phyloP scores from a whole-genome alignment of 2,329 filamentous ascomycete genomes.

The Cyphellophora europaea region DNA sequence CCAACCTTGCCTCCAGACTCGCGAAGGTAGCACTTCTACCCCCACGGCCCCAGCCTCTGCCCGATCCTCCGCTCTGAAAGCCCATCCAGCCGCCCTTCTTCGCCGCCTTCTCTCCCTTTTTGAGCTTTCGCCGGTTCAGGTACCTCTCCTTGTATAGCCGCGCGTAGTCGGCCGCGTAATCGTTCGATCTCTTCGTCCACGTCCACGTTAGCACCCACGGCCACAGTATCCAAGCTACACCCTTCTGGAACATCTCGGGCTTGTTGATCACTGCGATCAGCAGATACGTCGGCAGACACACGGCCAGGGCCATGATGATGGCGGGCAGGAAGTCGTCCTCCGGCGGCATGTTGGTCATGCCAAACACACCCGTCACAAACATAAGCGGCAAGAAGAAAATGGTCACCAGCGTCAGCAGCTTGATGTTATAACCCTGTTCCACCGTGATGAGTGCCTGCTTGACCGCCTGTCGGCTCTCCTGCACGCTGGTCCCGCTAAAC shows the following conservation, averaged over 20 bases:
- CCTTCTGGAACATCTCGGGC: slow-evolving; percentile 5
- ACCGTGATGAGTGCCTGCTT: slow-evolving; percentile 43
- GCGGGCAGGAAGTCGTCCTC: slow-evolving; percentile 28
- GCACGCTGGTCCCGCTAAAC: slow-evolving; percentile 54
- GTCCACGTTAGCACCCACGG: not conserved
- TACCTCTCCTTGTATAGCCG: not conserved
- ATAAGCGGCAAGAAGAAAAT: slow-evolving; percentile 31
- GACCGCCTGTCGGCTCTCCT: slow-evolving; percentile 51
- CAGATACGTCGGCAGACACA: slow-evolving; percentile 37
- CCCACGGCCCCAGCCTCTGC: not conserved
- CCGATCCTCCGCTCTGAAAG: not conserved
- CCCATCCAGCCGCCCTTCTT: not conserved
- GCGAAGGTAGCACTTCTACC: not conserved
- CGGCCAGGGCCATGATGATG: slow-evolving; percentile 29
- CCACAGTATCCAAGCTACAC: not conserved
- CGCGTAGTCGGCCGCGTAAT: not conserved
- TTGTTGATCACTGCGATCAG: slow-evolving; percentile 35
- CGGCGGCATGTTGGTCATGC: slow-evolving; percentile 34
- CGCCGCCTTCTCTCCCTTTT: slow-evolving; percentile 1
- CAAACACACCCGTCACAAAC: slow-evolving; percentile 21
- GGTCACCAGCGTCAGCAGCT: slow-evolving; percentile 30
- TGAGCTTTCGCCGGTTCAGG: not conserved
- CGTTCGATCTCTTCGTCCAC: not conserved
- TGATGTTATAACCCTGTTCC: slow-evolving; percentile 43
- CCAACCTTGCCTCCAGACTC: not conserved